Percentiles rank a stretch among this genome's conserved stretches.
phyloP scores from a whole-genome alignment of 768 basidiomycete genomes.

The Boletus huronensis region DNA sequence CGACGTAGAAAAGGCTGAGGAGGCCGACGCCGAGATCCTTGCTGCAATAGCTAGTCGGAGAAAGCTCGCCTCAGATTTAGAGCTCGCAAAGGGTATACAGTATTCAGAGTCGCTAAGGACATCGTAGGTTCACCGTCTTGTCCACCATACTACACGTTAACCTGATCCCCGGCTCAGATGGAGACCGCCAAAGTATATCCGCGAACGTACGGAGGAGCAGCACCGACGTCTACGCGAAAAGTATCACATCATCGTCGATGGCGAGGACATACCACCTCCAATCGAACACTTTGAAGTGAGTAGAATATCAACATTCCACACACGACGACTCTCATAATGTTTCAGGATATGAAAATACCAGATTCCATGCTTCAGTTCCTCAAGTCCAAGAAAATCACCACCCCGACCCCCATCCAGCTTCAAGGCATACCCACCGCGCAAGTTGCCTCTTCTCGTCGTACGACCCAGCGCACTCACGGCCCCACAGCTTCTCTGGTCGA shows the following conservation, averaged over 20 bases:
- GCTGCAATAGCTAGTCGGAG: slow-evolving; percentile 87
- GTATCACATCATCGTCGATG: slow-evolving; percentile 92
- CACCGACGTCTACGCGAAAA: slow-evolving; percentile 78
- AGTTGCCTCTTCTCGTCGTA: slow-evolving; percentile 27
- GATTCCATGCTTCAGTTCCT: slow-evolving; percentile 77
- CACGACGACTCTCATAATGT: slow-evolving; percentile 11
- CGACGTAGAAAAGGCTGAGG: slow-evolving; percentile 78
- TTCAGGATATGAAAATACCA: slow-evolving; percentile 98
- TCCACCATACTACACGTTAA: not conserved
- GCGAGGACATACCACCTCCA: slow-evolving; percentile 89
- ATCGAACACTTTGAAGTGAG: slow-evolving; percentile 82
- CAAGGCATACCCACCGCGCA: slow-evolving; percentile 97
- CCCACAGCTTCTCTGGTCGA: slow-evolving; percentile 79
- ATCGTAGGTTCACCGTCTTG: slow-evolving; percentile 48
- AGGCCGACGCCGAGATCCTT: slow-evolving; percentile 87
- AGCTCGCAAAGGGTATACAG: slow-evolving; percentile 87
- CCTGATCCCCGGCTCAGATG: slow-evolving; percentile 52
- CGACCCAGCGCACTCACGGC: slow-evolving; percentile 2
- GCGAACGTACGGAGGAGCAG: slow-evolving; percentile 64
- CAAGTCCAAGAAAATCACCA: slow-evolving; percentile 76
- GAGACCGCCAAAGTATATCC: slow-evolving; percentile 82
- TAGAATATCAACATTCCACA: not conserved
- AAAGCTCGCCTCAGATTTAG: slow-evolving; percentile 89
- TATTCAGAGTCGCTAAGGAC: slow-evolving; percentile 86
- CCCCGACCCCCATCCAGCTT: slow-evolving; percentile 93